These are phyloP conservation scores for Barnettozyma vustinii DNA, from an alignment of 805 yeast species.

Conservation along the genomic window DNA sequence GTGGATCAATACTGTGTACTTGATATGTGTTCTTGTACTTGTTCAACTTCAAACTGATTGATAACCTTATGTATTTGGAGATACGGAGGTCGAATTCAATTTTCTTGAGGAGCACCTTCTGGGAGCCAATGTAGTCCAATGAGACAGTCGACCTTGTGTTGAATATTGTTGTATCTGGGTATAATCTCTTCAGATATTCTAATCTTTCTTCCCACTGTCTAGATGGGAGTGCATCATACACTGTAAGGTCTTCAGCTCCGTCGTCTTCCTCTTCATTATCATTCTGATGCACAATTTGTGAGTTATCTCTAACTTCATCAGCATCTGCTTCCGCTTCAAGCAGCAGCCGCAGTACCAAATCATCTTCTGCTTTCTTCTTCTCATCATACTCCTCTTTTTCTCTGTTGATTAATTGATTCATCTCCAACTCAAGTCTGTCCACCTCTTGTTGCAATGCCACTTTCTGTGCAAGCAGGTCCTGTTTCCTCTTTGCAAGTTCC, in stretches of 20 bases:
- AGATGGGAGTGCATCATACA: constrained; percentile 18
- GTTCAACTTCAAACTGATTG: constrained; percentile 15
- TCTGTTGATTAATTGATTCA: constrained; percentile 16
- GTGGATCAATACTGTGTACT: constrained; percentile 9
- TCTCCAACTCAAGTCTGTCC: constrained; percentile 13
- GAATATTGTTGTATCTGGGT: constrained; percentile 16
- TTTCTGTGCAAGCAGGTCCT: constrained; percentile 4
- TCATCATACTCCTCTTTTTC: constrained; percentile 9
- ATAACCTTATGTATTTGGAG: constrained; percentile 9
- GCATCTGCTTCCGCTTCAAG: constrained; percentile 4
- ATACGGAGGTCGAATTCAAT: constrained; percentile 16
- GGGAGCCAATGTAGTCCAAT: constrained; percentile 11
- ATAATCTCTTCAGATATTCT: constrained; percentile 20
- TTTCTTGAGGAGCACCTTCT: constrained; percentile 14
- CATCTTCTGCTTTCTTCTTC: constrained; percentile 12
- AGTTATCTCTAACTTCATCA: background rate
- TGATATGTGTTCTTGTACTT: constrained; percentile 10
- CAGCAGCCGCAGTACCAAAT: constrained; percentile 8
- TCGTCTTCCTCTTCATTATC: constrained; percentile 6
- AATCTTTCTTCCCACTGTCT: constrained; percentile 20
- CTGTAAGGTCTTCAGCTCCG: constrained; percentile 6
- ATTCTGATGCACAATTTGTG: background rate
- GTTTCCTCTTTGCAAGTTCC: constrained; percentile 1
- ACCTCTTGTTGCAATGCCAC: constrained; percentile 13
- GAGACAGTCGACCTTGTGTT: constrained; percentile 14